phyloP scores from a whole-genome alignment of 352 stramenopile genomes.

The Globisporangium cystogenes region DNA sequence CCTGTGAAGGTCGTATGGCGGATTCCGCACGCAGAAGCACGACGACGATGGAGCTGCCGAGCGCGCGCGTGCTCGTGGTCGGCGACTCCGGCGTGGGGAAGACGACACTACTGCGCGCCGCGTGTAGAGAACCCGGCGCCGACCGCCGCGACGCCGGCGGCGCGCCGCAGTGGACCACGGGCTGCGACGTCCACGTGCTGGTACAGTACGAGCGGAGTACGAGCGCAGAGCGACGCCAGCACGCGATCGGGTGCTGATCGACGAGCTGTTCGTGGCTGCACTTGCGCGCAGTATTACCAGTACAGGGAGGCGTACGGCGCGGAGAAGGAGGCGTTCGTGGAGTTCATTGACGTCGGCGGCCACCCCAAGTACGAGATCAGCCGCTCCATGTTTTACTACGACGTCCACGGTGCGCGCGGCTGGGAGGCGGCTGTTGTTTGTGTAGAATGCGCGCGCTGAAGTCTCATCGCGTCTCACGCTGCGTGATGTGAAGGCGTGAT shows the following conservation, averaged over 20 bases:
- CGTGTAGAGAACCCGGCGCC: conserved; percentile 37
- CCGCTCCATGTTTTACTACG: conserved; percentile 73
- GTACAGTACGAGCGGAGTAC: too few relatives aligned
- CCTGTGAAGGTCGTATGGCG: background rate
- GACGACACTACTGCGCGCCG: conserved; percentile 57
- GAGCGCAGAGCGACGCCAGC: too few relatives aligned
- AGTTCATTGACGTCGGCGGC: conserved; percentile 82
- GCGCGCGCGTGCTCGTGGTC: conserved; percentile 73
- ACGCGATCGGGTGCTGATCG: conserved; percentile 2
- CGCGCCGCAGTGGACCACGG: conserved; percentile 55
- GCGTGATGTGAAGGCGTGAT: conserved; percentile 32
- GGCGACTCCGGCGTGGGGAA: conserved; percentile 86
- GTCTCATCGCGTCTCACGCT: background rate
- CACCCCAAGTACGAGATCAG: conserved; percentile 81
- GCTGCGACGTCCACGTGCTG: conserved; percentile 78
- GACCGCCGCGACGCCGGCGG: conserved; percentile 1
- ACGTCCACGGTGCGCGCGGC: conserved; percentile 44
- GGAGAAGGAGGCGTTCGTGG: conserved; percentile 57
- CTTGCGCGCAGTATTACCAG: conserved; percentile 19
- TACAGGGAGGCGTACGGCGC: conserved; percentile 27
- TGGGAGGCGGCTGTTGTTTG: background rate
- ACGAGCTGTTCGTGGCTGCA: background rate
- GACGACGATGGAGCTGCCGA: conserved; percentile 56
- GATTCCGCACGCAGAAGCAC: background rate
- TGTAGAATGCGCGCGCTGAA: background rate